Evolutionary conservation across 2,329 filamentous ascomycete species (phyloP), one percentile per base, ranked within the genome.

Genomic region (Fusarium azukiicola): DNA sequence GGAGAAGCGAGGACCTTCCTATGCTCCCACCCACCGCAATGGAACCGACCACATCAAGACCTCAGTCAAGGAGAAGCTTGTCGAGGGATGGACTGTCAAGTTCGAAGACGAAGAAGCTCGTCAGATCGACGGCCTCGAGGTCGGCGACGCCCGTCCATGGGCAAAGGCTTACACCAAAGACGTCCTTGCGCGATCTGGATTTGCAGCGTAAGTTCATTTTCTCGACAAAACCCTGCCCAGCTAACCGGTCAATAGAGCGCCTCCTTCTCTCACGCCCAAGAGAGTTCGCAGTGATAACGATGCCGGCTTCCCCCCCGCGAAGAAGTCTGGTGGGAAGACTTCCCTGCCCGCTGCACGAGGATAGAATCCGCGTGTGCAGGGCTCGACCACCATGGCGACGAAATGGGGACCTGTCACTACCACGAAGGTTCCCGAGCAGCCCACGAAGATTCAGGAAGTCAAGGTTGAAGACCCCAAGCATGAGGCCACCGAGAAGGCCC

Each of bases 101-200:
- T 75, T 84, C 12, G 56, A 78, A 6, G 82, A 84, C 21, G 82
- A 78, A 9, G 82, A 84, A 16, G 61, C 78, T 13, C 54, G 75
- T 7, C 76, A 81, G 23, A 77, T 79, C 13, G 78, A 81, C 16
- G 82, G 82, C 8, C 82, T 84, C 21, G 27, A 54, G 13, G 54
- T 74, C 8, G 75, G 69, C 7, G 67, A 77, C 21, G 74, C 79
- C 7, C 81, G 82, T 8, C 82, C 82, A 10, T 83, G 82, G 82
- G 82, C 79, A 6, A 68, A 73, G 19, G 72, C 69, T 10, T 12
- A 58, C 9, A 54, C 52, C 12, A 72, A 46, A 16, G 5, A 72
- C 14, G 36, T 47, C 17, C 61, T 80, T 3, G 63, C 27, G 2
- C 47, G 19, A 7, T 52, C 36, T 11, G 21, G 4, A 12, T 27